phyloP scores from a whole-genome alignment of 2,329 filamentous ascomycete genomes.

The Beauveria sp. region DNA sequence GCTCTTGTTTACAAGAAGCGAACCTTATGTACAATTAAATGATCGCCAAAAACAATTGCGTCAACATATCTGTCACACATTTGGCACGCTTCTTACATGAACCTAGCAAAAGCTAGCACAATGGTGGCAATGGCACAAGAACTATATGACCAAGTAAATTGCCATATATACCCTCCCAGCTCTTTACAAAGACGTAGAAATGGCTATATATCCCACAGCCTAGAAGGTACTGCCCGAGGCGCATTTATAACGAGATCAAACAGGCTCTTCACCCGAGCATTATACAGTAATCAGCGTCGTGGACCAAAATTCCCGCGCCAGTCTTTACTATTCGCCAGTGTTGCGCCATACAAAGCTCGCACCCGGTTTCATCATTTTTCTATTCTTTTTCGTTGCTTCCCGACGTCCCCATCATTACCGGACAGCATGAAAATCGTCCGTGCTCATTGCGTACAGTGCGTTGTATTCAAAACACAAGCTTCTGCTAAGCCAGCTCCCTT shows the following conservation, averaged over 20 bases:
- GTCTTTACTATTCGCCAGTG: slow-evolving; percentile 5
- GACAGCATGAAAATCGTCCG: neutral
- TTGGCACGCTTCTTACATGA: neutral
- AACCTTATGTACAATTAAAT: neutral
- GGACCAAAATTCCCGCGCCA: slow-evolving; percentile 1
- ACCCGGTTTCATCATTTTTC: neutral
- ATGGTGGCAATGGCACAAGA: neutral
- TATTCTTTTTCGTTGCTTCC: neutral
- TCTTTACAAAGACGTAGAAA: neutral
- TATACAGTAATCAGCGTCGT: neutral
- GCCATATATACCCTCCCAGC: neutral
- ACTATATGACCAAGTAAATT: slow-evolving; percentile 1
- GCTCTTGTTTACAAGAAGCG: neutral
- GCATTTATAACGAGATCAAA: neutral
- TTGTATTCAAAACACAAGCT: slow-evolving; percentile 9
- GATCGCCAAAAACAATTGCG: neutral
- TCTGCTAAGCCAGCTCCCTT: neutral
- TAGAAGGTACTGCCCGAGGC: neutral
- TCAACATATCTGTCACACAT: neutral
- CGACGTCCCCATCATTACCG: neutral
- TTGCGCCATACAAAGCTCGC: neutral
- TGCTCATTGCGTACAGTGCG: slow-evolving; percentile 1
- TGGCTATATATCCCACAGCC: neutral
- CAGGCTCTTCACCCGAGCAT: slow-evolving; percentile 1
- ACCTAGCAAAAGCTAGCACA: neutral